phyloP scores from a whole-genome alignment of 1,284 basidiomycete species.

The Boletus smithii region DNA sequence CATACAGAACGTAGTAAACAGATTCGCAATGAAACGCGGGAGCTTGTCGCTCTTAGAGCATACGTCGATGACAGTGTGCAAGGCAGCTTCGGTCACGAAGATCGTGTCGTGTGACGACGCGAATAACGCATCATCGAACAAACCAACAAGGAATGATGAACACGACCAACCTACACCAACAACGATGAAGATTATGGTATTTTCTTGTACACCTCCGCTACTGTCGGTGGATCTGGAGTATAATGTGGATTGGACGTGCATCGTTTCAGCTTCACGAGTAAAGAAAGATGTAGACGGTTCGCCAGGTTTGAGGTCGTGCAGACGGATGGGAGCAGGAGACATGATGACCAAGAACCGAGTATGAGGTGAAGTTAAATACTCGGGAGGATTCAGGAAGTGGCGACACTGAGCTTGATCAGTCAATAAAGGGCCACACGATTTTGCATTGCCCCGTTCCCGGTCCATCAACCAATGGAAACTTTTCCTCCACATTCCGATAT shows the following conservation, averaged over 20 bases:
- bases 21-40: not conserved
- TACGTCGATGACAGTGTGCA: not conserved
- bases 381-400: constrained; percentile 2
- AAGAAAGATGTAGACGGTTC: constrained; percentile 2
- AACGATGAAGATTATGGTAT: constrained; percentile 27
- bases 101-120: not conserved
- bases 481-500: constrained; percentile 18
- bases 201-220: constrained; percentile 7
- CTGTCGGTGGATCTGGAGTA: constrained; percentile 14
- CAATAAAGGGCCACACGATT: constrained; percentile 9
- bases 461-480: constrained; percentile 20
- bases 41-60: not conserved
- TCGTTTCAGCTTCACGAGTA: constrained; percentile 2
- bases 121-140: constrained; percentile 3
- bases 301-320: constrained; percentile 1
- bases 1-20: not conserved
- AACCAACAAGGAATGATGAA: constrained; percentile 7
- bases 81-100: not conserved
- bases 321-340: constrained; percentile 11
- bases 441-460: constrained; percentile 20
- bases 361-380: constrained; percentile 21
- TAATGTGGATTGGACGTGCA: constrained; percentile 11
- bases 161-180: constrained; percentile 29
- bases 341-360: constrained; percentile 2
- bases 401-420: constrained; percentile 16